Percentiles rank a stretch among this genome's conserved stretches.
phyloP scores from a whole-genome alignment of 352 stramenopile species.

The Globisporangium viniferum region DNA sequence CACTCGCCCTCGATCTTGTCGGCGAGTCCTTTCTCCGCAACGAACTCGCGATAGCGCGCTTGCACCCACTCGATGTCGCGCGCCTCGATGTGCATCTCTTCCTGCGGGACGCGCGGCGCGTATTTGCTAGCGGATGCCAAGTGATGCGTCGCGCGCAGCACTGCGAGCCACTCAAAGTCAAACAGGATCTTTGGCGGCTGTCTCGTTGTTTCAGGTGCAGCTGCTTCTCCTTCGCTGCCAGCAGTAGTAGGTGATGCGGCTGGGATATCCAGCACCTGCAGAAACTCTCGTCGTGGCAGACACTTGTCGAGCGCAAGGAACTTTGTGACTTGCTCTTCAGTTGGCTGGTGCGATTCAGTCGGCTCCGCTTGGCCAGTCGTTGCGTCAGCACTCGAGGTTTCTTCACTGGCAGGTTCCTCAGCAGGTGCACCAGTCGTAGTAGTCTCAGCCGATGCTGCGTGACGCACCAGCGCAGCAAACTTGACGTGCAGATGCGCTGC shows the following conservation, averaged over 20 bases:
- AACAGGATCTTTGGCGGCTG: conserved; percentile 79
- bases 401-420: background rate
- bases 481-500: conserved; percentile 98
- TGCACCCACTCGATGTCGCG: conserved; percentile 80
- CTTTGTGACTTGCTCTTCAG: conserved; percentile 53
- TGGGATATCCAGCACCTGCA: conserved; percentile 92
- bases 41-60: conserved; percentile 43
- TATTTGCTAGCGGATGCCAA: conserved; percentile 70
- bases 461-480: conserved; percentile 94
- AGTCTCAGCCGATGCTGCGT: conserved; percentile 30
- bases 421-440: background rate
- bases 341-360: background rate
- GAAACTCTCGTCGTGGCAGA: conserved; percentile 92
- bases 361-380: background rate
- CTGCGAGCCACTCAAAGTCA: conserved; percentile 94
- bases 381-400: background rate
- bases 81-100: conserved; percentile 73
- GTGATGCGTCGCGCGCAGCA: conserved; percentile 91
- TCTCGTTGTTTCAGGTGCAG: conserved; percentile 4
- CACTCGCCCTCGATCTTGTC: conserved; percentile 55
- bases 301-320: conserved; percentile 99
- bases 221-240: background rate
- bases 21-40: conserved; percentile 44
- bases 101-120: conserved; percentile 59
- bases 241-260: background rate